Conservation (phyloP, 2,329 filamentous ascomycete genomes). For the Teratosphaeria gauchensis region DNA sequence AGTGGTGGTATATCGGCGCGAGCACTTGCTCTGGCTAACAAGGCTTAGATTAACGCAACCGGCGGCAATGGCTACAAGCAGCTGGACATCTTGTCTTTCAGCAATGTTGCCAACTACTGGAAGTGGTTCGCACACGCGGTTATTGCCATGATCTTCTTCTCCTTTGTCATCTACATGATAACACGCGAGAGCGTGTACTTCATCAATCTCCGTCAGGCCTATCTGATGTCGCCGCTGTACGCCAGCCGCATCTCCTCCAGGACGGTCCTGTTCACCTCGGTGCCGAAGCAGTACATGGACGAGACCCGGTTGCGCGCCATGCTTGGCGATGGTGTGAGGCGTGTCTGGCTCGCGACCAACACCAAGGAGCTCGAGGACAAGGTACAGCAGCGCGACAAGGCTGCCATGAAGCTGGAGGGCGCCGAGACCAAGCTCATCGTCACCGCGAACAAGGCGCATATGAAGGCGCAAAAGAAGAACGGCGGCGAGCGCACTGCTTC, state of each 20-base stretch:
- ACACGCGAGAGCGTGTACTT: conserved; percentile 84
- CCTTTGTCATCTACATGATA: conserved; percentile 79
- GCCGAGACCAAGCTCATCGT: conserved; percentile 82
- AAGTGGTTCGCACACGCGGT: conserved; percentile 76
- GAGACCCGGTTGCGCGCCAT: conserved; percentile 67
- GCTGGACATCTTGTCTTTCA: conserved; percentile 69
- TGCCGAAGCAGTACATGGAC: conserved; percentile 68
- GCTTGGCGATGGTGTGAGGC: conserved; percentile 71
- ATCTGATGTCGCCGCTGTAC: conserved; percentile 75
- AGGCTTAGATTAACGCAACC: conserved; percentile 59
- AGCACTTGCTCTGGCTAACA: neutral
- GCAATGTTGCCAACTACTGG: conserved; percentile 56
- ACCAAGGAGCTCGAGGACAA: conserved; percentile 68
- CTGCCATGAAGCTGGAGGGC: conserved; percentile 70
- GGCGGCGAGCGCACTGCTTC: conserved; percentile 25
- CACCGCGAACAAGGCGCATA: conserved; percentile 60
- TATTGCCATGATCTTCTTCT: conserved; percentile 72
- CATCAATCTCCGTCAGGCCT: conserved; percentile 87
- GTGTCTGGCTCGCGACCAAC: conserved; percentile 75
- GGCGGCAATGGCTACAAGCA: conserved; percentile 56
- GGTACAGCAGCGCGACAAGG: conserved; percentile 71
- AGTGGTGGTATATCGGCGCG: neutral
- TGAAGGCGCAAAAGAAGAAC: conserved; percentile 56
- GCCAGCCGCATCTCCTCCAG: conserved; percentile 78
- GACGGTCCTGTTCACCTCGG: conserved; percentile 80